Base-by-base conservation (phyloP, 2,329 filamentous ascomycete genomes). In the Penicillium hordei region DNA sequence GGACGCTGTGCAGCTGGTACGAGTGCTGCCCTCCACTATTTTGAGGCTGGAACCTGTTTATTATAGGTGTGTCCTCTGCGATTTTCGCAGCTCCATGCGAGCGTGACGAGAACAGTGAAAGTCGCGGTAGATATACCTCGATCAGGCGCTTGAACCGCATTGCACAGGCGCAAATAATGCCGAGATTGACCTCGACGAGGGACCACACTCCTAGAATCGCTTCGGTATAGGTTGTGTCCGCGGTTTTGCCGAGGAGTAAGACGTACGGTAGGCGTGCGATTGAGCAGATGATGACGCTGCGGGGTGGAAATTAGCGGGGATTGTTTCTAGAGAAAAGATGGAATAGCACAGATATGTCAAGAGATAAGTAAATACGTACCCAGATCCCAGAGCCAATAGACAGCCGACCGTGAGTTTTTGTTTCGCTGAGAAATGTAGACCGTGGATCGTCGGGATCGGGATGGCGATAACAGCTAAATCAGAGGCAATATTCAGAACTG, bases 181-280 rank as follows among this genome's bases (percentile, higher is more conserved):
- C 59, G 40, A 63, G 61, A 48, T 63, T 63, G n/a, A 63, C 54
- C 27, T 63, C 61, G 17, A 60, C 43, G 15, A 61, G 42, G n/a
- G 59, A 61, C 61, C 61, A 63, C 8, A 61, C 48, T 27, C 25
- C 34, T 50, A 50, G 8, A 5, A 50, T 50, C 12, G 48, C 48
- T 50, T 50, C 48, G 17, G 48, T 50, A 10, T 50, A 50, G 17
- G 34, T 50, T n/a, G 25, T 19, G 6, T 50, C 48, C 6, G 34
- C 4, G 1, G 48, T 29, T 40, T n/a, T 21, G 17, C 34, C n/a
- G 10, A 39, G 48, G 23, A 39, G 17, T 13, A 50, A 27, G 2
- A 39, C 48, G 48, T 50, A 50, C 17, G 48, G 48, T 9, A 50
- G 34, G n/a, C 48, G 48, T 19, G 48, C 34, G 19, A 50, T 50